Conservation (phyloP, 306 rosid species). For the Hippophae tibetana region DNA sequence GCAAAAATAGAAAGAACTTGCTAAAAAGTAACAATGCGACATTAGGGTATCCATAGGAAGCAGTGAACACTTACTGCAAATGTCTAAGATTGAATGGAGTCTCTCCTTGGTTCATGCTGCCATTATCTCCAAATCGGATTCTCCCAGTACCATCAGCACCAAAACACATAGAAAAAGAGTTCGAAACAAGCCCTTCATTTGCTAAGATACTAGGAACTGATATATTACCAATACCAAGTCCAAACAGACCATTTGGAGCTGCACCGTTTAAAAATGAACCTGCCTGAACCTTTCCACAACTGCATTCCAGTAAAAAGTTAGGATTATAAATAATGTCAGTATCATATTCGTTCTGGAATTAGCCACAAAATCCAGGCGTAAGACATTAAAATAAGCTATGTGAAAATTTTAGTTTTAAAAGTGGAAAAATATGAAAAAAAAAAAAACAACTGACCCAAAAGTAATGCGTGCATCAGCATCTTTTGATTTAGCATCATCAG, state of each 20-base stretch:
- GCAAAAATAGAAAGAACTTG: conserved; percentile 13
- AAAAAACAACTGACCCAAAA: conserved; percentile 53
- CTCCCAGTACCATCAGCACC: conserved; percentile 55
- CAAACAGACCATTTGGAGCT: conserved; percentile 83
- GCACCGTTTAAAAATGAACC: conserved; percentile 59
- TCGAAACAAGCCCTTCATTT: conserved; percentile 36
- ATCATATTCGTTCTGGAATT: not conserved
- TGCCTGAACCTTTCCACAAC: conserved; percentile 76
- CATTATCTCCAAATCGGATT: conserved; percentile 73
- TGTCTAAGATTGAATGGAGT: conserved; percentile 50
- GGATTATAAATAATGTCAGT: conserved; percentile 10
- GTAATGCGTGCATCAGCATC: conserved; percentile 35
- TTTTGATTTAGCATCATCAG: conserved; percentile 38
- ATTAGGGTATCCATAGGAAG: conserved; percentile 1
- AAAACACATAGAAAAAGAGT: conserved; percentile 94
- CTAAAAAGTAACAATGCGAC: not conserved
- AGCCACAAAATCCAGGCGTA: not conserved
- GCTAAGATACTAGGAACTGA: conserved; percentile 88
- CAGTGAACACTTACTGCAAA: conserved; percentile 35
- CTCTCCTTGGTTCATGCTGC: conserved; percentile 47
- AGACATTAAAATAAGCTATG: not conserved
- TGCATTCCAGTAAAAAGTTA: conserved; percentile 26
- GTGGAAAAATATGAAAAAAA: not conserved
- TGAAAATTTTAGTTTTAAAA: too few species aligned
- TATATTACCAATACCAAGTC: conserved; percentile 59